A percentile compares a stretch with the other conserved stretches of the same genome.
These are phyloP conservation scores for Conticribra weissflogii DNA, from an alignment of 108 stramenopile genomes.

Conservation along the genomic window DNA sequence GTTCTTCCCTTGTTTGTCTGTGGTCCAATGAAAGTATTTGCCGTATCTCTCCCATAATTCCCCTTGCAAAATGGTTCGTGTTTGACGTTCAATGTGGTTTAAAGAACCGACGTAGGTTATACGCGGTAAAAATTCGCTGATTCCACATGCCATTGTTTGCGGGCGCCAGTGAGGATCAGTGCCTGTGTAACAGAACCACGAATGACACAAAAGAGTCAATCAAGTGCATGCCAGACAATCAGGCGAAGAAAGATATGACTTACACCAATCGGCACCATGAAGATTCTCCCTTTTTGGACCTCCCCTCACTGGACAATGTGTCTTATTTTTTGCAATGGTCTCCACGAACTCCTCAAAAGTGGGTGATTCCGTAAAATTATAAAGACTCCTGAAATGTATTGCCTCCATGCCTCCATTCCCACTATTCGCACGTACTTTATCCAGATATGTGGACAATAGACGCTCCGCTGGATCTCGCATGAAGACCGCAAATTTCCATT, in stretches of 20 bases:
- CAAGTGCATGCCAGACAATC: background rate
- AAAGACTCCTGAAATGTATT: slow-evolving; percentile 45
- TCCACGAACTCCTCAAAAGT: slow-evolving; percentile 51
- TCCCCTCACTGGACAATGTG: background rate
- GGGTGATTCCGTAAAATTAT: slow-evolving; percentile 20
- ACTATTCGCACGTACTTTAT: slow-evolving; percentile 37
- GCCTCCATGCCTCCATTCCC: slow-evolving; percentile 9
- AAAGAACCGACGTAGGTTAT: slow-evolving; percentile 51
- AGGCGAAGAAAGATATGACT: background rate
- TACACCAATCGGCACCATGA: slow-evolving; percentile 33
- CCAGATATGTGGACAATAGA: slow-evolving; percentile 32
- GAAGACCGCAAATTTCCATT: slow-evolving; percentile 38
- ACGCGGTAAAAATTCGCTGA: slow-evolving; percentile 29
- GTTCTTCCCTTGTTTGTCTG: background rate
- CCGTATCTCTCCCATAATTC: slow-evolving; percentile 48
- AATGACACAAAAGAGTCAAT: background rate
- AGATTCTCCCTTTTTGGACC: background rate
- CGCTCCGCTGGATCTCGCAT: slow-evolving; percentile 44
- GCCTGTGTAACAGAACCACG: too few relatives aligned
- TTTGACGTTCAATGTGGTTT: slow-evolving; percentile 44
- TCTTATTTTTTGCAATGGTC: slow-evolving; percentile 10
- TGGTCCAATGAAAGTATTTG: slow-evolving; percentile 22
- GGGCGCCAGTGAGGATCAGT: slow-evolving; percentile 45
- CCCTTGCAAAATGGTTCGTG: slow-evolving; percentile 45
- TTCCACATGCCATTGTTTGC: slow-evolving; percentile 18